Evolutionary conservation across 108 stramenopile species (phyloP).

Genomic region (Nannochloropsis granulata): DNA sequence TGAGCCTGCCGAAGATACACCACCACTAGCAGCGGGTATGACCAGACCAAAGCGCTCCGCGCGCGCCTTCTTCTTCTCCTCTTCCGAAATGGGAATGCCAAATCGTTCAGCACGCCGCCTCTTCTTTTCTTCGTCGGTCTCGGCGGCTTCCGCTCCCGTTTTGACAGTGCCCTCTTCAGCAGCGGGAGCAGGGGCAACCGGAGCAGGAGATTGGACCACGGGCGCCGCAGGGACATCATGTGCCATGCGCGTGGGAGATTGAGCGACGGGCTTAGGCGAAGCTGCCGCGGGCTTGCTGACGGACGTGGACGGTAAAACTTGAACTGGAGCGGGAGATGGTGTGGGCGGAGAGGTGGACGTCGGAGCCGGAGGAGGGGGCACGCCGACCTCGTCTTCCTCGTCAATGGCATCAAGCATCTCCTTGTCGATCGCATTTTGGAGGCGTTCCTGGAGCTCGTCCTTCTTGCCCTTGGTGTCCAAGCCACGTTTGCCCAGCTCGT

Average conservation of each 20-base stretch:
- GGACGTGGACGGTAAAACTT: background rate
- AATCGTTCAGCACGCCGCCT: background rate
- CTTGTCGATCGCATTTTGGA: background rate
- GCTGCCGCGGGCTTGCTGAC: background rate
- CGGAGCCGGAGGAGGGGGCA: background rate
- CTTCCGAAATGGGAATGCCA: background rate
- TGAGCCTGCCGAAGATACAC: no score
- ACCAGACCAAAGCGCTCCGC: background rate
- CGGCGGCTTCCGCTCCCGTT: background rate
- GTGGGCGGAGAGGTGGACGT: background rate
- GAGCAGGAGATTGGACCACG: background rate
- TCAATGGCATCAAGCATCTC: background rate
- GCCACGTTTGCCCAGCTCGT: background rate
- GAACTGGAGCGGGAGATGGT: background rate
- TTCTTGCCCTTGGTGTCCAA: background rate
- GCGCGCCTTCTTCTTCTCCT: background rate
- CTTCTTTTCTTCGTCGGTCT: background rate
- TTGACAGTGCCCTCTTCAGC: background rate
- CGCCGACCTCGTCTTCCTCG: background rate
- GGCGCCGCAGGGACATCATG: background rate
- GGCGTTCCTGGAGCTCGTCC: background rate
- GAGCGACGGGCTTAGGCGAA: background rate
- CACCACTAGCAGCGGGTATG: background rate
- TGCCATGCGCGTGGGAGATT: background rate
- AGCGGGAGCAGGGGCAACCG: background rate